These are phyloP conservation scores for Aspergillus novofumigatus DNA, from an alignment of 2,329 filamentous ascomycete species.

Conservation along the genomic window DNA sequence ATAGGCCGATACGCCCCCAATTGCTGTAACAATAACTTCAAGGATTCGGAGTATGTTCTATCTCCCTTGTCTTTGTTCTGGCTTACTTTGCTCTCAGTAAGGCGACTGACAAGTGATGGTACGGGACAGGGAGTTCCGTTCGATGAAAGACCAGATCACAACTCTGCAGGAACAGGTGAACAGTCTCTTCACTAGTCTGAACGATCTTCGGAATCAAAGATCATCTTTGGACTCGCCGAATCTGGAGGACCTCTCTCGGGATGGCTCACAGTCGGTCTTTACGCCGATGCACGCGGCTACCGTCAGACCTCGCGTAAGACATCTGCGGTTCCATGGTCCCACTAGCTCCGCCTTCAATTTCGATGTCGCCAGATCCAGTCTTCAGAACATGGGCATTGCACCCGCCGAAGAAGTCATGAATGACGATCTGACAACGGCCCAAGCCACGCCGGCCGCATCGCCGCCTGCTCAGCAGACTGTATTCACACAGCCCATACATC, in stretches of 20 bases:
- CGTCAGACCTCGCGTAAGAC: conserved; percentile 49
- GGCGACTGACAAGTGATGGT: conserved; percentile 5
- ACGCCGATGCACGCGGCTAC: conserved; percentile 37
- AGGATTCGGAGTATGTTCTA: conserved; percentile 67
- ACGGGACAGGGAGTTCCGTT: conserved; percentile 64
- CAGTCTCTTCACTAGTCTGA: conserved; percentile 68
- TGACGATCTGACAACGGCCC: conserved; percentile 51
- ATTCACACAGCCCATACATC: conserved; percentile 37
- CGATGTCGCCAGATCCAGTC: conserved; percentile 78
- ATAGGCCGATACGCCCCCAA: conserved; percentile 60
- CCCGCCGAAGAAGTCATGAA: conserved; percentile 58
- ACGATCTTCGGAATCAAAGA: conserved; percentile 55
- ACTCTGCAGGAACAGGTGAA: conserved; percentile 81
- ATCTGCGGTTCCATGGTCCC: conserved; percentile 72
- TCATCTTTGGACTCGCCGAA: conserved; percentile 29
- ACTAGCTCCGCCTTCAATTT: conserved; percentile 83
- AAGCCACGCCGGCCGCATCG: conserved; percentile 50
- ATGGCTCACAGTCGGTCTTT: conserved; percentile 38
- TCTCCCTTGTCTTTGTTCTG: neutral
- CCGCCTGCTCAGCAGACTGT: conserved; percentile 35
- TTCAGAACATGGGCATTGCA: conserved; percentile 85
- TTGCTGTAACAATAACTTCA: conserved; percentile 72
- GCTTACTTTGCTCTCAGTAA: neutral
- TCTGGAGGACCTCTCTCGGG: conserved; percentile 34
- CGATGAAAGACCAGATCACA: conserved; percentile 70